These are phyloP conservation scores for Coleophoma crateriformis DNA, from an alignment of 2,329 filamentous ascomycete species.

Conservation along the genomic window DNA sequence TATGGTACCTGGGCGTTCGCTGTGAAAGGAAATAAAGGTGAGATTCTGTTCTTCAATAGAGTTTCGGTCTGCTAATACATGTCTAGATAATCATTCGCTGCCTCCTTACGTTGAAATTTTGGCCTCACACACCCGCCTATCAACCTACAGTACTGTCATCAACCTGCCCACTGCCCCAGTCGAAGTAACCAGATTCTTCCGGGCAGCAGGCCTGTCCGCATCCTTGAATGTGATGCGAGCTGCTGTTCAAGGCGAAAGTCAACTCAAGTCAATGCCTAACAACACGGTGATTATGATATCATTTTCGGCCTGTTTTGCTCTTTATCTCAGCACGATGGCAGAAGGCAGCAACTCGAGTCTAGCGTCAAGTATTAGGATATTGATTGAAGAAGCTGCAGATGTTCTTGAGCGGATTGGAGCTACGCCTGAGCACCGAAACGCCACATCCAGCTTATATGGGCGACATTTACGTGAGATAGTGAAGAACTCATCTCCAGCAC, in stretches of 20 bases:
- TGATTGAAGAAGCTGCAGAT: slow-evolving; percentile 64
- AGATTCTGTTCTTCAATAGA: slow-evolving; percentile 6
- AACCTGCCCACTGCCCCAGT: slow-evolving; percentile 67
- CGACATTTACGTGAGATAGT: slow-evolving; percentile 43
- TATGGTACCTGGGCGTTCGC: slow-evolving; percentile 55
- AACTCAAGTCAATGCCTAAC: slow-evolving; percentile 71
- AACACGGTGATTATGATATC: slow-evolving; percentile 77
- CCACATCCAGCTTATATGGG: slow-evolving; percentile 56
- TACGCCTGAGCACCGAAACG: slow-evolving; percentile 60
- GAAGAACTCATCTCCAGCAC: slow-evolving; percentile 9
- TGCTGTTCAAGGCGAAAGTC: slow-evolving; percentile 64
- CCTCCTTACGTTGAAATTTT: slow-evolving; percentile 73
- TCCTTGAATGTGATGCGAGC: slow-evolving; percentile 71
- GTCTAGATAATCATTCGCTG: slow-evolving; percentile 41
- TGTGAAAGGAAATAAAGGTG: slow-evolving; percentile 47
- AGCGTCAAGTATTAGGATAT: slow-evolving; percentile 55
- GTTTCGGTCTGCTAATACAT: slow-evolving; percentile 10
- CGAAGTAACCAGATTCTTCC: slow-evolving; percentile 68
- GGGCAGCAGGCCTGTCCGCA: slow-evolving; percentile 64
- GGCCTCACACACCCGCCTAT: slow-evolving; percentile 66
- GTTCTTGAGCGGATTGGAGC: slow-evolving; percentile 65
- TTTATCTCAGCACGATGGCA: slow-evolving; percentile 57
- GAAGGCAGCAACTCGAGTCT: slow-evolving; percentile 48
- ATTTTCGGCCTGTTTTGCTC: slow-evolving; percentile 64
- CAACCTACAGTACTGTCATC: slow-evolving; percentile 70